These are phyloP conservation scores for Coccomyxa subellipsoidea DNA, from an alignment of 163 green algal species.

Conservation along the genomic window DNA sequence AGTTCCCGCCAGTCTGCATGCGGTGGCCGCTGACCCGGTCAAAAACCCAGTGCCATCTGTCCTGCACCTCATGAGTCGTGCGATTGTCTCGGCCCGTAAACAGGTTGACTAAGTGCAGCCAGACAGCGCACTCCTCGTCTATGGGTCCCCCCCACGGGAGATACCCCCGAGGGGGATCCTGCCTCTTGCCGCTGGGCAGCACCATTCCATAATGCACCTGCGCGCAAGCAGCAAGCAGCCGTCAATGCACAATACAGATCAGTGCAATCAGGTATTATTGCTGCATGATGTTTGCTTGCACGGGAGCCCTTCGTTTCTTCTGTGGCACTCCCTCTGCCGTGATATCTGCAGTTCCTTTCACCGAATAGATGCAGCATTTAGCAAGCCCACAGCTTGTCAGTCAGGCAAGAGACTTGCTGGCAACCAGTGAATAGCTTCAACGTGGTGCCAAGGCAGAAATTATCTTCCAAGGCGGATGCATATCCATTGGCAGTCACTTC, in stretches of 20 bases:
- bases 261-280: too few relatives aligned
- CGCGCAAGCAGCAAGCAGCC: background rate
- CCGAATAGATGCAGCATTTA: too few relatives aligned
- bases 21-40: background rate
- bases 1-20: background rate
- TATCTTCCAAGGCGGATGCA: too few relatives aligned
- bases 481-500: too few relatives aligned
- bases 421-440: too few relatives aligned
- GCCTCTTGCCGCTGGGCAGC: background rate
- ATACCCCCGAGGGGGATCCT: background rate
- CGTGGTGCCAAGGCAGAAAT: too few relatives aligned
- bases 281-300: background rate
- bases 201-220: slow-evolving; percentile 18
- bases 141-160: background rate
- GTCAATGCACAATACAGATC: background rate
- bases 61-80: background rate
- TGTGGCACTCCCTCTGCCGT: too few relatives aligned
- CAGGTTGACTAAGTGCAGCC: slow-evolving; percentile 17
- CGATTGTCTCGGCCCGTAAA: slow-evolving; percentile 3
- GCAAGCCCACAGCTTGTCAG: too few relatives aligned
- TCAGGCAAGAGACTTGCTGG: too few relatives aligned
- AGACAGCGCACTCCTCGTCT: slow-evolving; percentile 1
- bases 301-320: too few relatives aligned
- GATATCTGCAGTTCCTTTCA: too few relatives aligned
- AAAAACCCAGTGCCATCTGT: slow-evolving; percentile 12